A percentile compares a stretch with the other conserved stretches of the same genome.
phyloP scores from a whole-genome alignment of 139 green algal species.

The Chlamydomonas sphaeroides region DNA sequence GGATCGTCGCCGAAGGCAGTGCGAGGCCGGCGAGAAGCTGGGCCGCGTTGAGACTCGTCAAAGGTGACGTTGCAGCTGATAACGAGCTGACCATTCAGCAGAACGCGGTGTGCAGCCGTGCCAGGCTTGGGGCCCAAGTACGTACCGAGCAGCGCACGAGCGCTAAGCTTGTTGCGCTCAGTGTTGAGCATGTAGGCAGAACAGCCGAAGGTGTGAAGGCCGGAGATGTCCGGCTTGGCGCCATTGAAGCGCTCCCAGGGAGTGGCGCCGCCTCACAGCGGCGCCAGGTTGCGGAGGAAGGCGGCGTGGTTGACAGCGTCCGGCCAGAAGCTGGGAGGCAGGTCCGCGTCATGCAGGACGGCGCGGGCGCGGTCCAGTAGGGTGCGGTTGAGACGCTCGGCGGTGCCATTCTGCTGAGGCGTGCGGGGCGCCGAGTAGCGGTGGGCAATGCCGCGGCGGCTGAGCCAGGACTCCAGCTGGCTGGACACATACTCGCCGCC shows the following conservation, averaged over 20 bases:
- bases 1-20: too few relatives aligned
- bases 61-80: not conserved
- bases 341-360: slow-evolving; percentile 9
- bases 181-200: slow-evolving; percentile 1
- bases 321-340: not conserved
- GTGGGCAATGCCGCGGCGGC: not conserved
- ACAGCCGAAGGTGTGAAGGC: not conserved
- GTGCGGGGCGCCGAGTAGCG: not conserved
- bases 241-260: slow-evolving; percentile 8
- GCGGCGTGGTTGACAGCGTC: not conserved
- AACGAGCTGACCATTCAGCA: not conserved
- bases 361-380: slow-evolving; percentile 34
- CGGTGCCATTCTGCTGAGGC: slow-evolving; percentile 37
- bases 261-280: not conserved
- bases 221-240: not conserved
- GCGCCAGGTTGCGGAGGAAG: slow-evolving; percentile 9
- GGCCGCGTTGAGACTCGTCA: not conserved
- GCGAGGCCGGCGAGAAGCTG: not conserved
- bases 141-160: not conserved
- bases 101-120: slow-evolving; percentile 35
- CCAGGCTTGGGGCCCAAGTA: slow-evolving; percentile 34
- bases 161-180: slow-evolving; percentile 38
- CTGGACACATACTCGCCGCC: slow-evolving; percentile 10
- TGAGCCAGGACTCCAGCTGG: not conserved
- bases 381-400: slow-evolving; percentile 46